Percentiles rank a stretch among this genome's conserved stretches.
phyloP scores from a whole-genome alignment of 2,329 filamentous ascomycete genomes.

The Sporothrix euskadiensis region DNA sequence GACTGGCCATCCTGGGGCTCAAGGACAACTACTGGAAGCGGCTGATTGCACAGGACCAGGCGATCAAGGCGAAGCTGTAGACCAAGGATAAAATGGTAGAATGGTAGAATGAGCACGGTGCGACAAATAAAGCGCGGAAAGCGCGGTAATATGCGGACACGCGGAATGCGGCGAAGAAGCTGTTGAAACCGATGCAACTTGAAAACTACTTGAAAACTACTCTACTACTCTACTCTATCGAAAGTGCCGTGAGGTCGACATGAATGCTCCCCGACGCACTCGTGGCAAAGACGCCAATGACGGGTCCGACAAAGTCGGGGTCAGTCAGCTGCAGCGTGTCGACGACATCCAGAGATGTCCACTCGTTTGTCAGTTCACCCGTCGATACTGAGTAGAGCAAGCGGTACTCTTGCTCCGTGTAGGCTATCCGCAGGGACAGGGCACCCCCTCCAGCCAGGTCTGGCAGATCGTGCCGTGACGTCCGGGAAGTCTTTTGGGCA shows the following conservation, averaged over 20 bases:
- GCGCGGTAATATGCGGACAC: not conserved
- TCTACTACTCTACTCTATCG: not conserved
- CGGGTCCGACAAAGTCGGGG: constrained; percentile 12
- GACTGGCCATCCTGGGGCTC: constrained; percentile 13
- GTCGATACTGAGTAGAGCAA: not conserved
- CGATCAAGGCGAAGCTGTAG: constrained; percentile 21
- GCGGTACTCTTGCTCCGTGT: constrained; percentile 7
- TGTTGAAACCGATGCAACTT: too few relatives aligned
- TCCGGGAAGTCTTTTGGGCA: not conserved
- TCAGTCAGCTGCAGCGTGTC: constrained; percentile 14
- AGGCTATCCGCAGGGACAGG: not conserved
- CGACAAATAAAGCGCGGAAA: not conserved
- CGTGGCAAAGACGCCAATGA: constrained; percentile 7
- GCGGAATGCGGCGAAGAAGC: too few relatives aligned
- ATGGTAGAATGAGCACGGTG: too few relatives aligned
- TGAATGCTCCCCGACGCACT: not conserved
- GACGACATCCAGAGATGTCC: constrained; percentile 2
- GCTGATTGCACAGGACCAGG: not conserved
- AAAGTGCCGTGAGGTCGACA: not conserved
- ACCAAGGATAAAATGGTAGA: too few relatives aligned
- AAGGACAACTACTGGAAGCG: constrained; percentile 22
- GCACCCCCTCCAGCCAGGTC: not conserved
- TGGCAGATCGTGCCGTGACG: not conserved
- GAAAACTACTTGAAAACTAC: not conserved
- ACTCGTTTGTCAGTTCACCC: not conserved